Percentiles rank a stretch among this genome's conserved stretches.
phyloP scores from a whole-genome alignment of 2,329 filamentous ascomycete genomes.

The Venturia effusa region DNA sequence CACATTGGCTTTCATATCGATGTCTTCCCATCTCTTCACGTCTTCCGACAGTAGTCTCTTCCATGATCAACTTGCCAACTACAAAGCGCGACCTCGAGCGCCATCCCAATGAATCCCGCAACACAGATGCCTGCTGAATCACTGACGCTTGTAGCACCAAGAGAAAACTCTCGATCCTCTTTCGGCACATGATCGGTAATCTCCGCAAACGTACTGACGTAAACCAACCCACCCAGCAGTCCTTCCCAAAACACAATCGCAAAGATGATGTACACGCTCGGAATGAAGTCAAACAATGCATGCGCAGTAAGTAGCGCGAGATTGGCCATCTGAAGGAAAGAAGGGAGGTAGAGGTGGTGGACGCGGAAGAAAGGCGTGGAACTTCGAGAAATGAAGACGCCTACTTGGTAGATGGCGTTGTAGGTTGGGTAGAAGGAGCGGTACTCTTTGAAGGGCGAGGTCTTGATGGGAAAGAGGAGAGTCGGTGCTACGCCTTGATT shows the following conservation, averaged over 20 bases:
- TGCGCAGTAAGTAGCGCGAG: conserved; percentile 64
- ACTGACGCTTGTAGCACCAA: conserved; percentile 82
- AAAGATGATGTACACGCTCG: conserved; percentile 79
- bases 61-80: conserved; percentile 75
- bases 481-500: conserved; percentile 91
- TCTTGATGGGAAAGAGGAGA: conserved; percentile 67
- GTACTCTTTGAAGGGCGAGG: conserved; percentile 69
- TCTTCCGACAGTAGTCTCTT: conserved; percentile 43
- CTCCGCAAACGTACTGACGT: conserved; percentile 91
- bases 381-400: conserved; percentile 88
- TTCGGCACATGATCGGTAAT: conserved; percentile 73
- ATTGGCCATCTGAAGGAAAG: conserved; percentile 72
- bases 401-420: conserved; percentile 85
- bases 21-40: not conserved
- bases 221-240: conserved; percentile 78
- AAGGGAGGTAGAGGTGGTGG: conserved; percentile 69
- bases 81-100: conserved; percentile 71
- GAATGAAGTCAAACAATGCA: conserved; percentile 69
- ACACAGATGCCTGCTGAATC: conserved; percentile 86
- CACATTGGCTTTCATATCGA: too few species aligned
- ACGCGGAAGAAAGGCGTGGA: conserved; percentile 81
- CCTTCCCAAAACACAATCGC: conserved; percentile 88
- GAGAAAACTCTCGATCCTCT: conserved; percentile 78
- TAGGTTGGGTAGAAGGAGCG: conserved; percentile 93
- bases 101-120: conserved; percentile 74